Conservation (phyloP, 1,139 yeast species). For the Kazachstania sp. region DNA sequence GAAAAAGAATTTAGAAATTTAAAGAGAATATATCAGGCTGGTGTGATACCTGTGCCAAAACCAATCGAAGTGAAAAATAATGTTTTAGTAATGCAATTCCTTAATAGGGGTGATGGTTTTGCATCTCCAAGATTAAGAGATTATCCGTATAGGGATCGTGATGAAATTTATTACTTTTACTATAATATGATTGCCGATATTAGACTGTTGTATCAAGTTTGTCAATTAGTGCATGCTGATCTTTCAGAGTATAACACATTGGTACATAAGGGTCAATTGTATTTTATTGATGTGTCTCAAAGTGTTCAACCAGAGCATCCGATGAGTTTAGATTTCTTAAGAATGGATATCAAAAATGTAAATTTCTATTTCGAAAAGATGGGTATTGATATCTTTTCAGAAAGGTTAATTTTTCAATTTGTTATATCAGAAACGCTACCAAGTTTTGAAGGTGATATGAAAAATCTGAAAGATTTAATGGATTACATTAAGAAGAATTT, state of each 20-base stretch:
- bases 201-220: conserved; percentile 77
- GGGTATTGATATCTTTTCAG: conserved; percentile 71
- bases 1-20: conserved; percentile 93
- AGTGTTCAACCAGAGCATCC: conserved; percentile 98
- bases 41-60: conserved; percentile 79
- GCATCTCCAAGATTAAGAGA: conserved; percentile 83
- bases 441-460: conserved; percentile 35
- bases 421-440: conserved; percentile 41
- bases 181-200: conserved; percentile 75
- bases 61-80: conserved; percentile 84
- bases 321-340: conserved; percentile 82
- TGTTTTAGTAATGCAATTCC: conserved; percentile 89
- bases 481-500: conserved; percentile 37
- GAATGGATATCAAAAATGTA: conserved; percentile 96
- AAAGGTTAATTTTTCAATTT: conserved; percentile 70
- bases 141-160: conserved; percentile 56
- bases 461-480: conserved; percentile 35
- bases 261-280: conserved; percentile 70
- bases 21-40: conserved; percentile 66
- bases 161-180: conserved; percentile 61
- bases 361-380: conserved; percentile 75
- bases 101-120: conserved; percentile 55
- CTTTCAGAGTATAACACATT: conserved; percentile 89
- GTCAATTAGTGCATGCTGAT: conserved; percentile 94
- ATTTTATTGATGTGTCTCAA: conserved; percentile 94